Evolutionary conservation across 331 rosid species (phyloP).

Genomic region (Cydonia oblonga): DNA sequence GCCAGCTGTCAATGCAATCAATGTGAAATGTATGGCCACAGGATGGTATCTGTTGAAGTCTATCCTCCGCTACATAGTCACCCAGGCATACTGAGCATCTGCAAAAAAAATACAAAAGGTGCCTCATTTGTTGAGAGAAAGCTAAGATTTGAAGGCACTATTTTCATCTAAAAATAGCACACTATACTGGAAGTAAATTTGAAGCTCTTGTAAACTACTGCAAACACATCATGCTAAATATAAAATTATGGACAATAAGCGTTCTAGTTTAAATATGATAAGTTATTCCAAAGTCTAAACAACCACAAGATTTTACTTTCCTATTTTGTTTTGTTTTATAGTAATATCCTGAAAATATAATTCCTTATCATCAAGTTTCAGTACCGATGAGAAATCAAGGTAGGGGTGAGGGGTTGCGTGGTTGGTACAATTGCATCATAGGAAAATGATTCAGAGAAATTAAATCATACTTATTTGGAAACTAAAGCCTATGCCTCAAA

Average conservation of each 20-base stretch:
- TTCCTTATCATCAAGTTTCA: too few relatives aligned
- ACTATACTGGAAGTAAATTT: not conserved
- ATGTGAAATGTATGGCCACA: conserved; percentile 81
- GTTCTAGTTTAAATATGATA: not conserved
- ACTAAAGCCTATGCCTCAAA: not conserved
- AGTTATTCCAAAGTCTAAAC: too few relatives aligned
- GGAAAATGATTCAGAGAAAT: not conserved
- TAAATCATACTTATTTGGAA: not conserved
- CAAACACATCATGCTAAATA: not conserved
- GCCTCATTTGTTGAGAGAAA: not conserved
- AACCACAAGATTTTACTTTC: too few relatives aligned
- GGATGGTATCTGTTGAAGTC: conserved; percentile 78
- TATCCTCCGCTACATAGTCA: conserved; percentile 71
- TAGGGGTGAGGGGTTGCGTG: too few relatives aligned
- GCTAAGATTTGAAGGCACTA: not conserved
- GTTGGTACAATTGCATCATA: not conserved
- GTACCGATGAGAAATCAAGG: too few relatives aligned
- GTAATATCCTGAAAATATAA: too few relatives aligned
- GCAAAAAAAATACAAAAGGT: conserved; percentile 5
- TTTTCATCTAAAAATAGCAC: not conserved
- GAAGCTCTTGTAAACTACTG: not conserved
- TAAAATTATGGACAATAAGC: not conserved
- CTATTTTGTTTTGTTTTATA: too few relatives aligned
- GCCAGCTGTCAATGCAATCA: conserved; percentile 89
- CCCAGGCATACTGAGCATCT: conserved; percentile 85